Conservation (phyloP, 2,329 filamentous ascomycete species). For the Phialemoniopsis sp. region DNA sequence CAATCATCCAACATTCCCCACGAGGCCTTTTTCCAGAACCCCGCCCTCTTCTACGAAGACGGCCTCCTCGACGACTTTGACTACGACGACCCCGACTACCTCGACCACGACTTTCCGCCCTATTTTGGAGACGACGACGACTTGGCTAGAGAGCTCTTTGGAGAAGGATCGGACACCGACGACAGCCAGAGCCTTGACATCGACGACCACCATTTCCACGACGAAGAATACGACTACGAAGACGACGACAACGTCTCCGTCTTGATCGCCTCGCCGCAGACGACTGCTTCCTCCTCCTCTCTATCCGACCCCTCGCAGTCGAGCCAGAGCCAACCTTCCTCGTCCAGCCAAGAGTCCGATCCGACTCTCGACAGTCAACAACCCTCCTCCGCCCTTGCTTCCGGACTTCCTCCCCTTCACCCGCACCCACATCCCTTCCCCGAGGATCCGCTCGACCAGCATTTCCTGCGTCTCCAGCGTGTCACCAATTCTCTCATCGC, state of each 20-base stretch:
- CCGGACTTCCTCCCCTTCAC: too few relatives aligned
- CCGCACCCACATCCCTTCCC: too few relatives aligned
- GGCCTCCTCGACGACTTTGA: background rate
- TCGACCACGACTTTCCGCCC: too few relatives aligned
- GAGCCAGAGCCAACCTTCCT: background rate
- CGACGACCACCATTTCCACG: background rate
- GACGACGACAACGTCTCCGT: background rate
- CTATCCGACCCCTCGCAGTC: background rate
- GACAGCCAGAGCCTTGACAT: background rate
- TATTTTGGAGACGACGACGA: background rate
- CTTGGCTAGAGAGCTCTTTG: background rate
- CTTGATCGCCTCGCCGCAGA: background rate
- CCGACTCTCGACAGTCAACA: too few relatives aligned
- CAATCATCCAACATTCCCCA: too few relatives aligned
- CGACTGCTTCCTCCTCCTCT: background rate
- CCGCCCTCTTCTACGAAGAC: background rate
- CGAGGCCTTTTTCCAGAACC: too few relatives aligned
- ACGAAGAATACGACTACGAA: too few relatives aligned
- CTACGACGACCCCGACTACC: conserved; percentile 3
- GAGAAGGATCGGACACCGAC: background rate
- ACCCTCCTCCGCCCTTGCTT: too few relatives aligned
- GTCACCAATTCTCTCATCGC: too few relatives aligned
- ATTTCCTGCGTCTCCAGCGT: too few relatives aligned
- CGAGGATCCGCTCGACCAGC: too few relatives aligned
- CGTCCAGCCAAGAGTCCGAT: too few relatives aligned